Conservation (phyloP, 139 green algal species). For the Ostreobium quekettii region DNA sequence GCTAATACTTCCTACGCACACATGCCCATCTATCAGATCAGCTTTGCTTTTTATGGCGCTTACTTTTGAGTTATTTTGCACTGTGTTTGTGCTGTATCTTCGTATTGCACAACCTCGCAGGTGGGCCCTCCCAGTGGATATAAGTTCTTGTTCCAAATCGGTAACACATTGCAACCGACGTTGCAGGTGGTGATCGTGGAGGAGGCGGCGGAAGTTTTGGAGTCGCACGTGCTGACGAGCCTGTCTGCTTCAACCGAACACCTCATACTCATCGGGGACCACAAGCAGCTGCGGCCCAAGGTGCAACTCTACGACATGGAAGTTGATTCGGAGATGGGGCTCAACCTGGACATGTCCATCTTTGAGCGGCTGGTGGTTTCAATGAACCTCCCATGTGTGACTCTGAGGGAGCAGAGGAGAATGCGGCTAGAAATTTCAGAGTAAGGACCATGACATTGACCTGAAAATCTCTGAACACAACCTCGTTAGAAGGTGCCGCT, state of each 20-base stretch:
- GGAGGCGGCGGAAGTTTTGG: slow-evolving; percentile 70
- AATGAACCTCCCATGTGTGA: slow-evolving; percentile 31
- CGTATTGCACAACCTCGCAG: too few relatives aligned
- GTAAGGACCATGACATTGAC: too few relatives aligned
- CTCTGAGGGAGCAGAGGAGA: slow-evolving; percentile 55
- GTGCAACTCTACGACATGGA: slow-evolving; percentile 48
- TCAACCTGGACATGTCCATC: slow-evolving; percentile 63
- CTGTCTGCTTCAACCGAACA: slow-evolving; percentile 48
- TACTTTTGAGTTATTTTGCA: too few relatives aligned
- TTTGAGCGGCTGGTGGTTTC: slow-evolving; percentile 67
- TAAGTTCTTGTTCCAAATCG: too few relatives aligned
- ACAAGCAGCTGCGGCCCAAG: slow-evolving; percentile 73
- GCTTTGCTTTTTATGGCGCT: too few relatives aligned
- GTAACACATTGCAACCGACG: too few relatives aligned
- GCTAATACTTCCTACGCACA: too few relatives aligned
- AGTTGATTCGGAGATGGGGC: slow-evolving; percentile 37
- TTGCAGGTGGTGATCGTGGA: slow-evolving; percentile 61
- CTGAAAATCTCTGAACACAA: too few relatives aligned
- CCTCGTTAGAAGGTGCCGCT: too few relatives aligned
- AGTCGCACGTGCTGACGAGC: slow-evolving; percentile 60
- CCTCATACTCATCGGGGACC: slow-evolving; percentile 62
- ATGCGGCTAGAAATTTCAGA: slow-evolving; percentile 54
- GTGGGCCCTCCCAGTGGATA: too few relatives aligned
- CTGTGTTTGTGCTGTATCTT: too few relatives aligned
- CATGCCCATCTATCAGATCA: too few relatives aligned